These are phyloP conservation scores for Penicillium fimorum DNA, from an alignment of 495 filamentous ascomycete species.

Conservation along the genomic window DNA sequence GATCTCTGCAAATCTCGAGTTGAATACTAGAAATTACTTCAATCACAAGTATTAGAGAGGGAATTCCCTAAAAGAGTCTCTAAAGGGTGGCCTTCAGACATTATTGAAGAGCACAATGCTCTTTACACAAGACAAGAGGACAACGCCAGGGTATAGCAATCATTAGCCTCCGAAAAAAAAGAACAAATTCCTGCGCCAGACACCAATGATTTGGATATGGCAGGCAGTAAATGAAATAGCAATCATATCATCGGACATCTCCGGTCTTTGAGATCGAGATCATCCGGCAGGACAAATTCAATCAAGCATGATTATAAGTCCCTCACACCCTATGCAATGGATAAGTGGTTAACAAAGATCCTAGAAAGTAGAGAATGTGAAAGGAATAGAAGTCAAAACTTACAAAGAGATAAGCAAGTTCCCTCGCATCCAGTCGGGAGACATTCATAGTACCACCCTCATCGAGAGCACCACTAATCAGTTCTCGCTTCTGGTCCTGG, in stretches of 20 bases:
- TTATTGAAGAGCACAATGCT: not conserved
- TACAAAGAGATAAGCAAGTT: conserved; percentile 75
- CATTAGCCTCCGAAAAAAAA: not conserved
- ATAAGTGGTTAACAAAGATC: conserved; percentile 13
- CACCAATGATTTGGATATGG: not conserved
- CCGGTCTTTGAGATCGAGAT: not conserved
- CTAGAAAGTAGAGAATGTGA: not conserved
- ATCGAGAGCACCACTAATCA: conserved; percentile 81
- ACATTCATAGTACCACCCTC: conserved; percentile 68
- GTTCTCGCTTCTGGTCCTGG: conserved; percentile 77
- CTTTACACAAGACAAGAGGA: not conserved
- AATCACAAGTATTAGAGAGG: not conserved
- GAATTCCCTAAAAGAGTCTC: not conserved
- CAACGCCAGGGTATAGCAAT: conserved; percentile 11
- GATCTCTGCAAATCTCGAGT: conserved; percentile 4
- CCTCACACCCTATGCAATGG: conserved; percentile 7
- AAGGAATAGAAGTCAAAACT: conserved; percentile 26
- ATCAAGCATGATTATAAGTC: not conserved
- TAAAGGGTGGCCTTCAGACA: not conserved
- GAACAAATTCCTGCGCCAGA: not conserved
- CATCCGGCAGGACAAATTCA: not conserved
- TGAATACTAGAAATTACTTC: not conserved
- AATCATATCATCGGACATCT: not conserved
- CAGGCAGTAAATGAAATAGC: not conserved
- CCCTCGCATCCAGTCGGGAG: conserved; percentile 56